Evolutionary conservation across 495 filamentous ascomycete genomes (phyloP), one percentile per base, ranked within the genome.

Genomic region (Penicillium pancosmium): DNA sequence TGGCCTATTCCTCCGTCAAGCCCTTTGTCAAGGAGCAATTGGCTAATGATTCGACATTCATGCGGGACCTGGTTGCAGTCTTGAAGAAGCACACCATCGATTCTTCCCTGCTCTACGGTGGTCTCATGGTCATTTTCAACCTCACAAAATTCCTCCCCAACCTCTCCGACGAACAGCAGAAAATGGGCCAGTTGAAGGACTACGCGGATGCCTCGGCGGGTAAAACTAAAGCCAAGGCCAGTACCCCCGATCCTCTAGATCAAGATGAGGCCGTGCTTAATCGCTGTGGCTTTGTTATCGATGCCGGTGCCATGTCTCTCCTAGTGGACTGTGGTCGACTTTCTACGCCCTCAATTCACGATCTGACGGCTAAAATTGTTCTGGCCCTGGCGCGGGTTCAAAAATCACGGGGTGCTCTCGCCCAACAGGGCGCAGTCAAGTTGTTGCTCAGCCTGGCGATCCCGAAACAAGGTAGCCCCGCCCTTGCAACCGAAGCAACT

Each of bases 371-470:
- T 48, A 73, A 78, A 49, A 93, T 97, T 59, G 69, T 98, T 27
- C 82, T 89, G 54, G 84, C 90, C 3, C 78, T 98, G 23, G 87
- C 91, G 16, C 83, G 87, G 61, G 84, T 83, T 2, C 76, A 82
- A n/a, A 83, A 85, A 56, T 78, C 91, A 59, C 84, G 95, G 27
- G 90, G 90, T 10, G 80, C 80, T 27, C 82, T 98, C 27, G 90
- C 92, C 16, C 94, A 98, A 62, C 92, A 97, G 76, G 94, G 95
- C 16, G 91, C 89, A 12, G 83, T 96, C 18, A 95, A 91, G 62
- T 81, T 97, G 3, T 80, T 97, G 23, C 81, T 97, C 50, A 83
- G 83, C 16, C 79, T 88, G 13, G 86, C 84, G 59, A 77, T 82
- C 5, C 75, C 84, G 13, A 82, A 90, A 13, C 80, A 84, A 11